A percentile compares a stretch with the other conserved stretches of the same genome.
Evolutionary conservation across 805 yeast species (phyloP).

Genomic region (Ogataea angusta): DNA sequence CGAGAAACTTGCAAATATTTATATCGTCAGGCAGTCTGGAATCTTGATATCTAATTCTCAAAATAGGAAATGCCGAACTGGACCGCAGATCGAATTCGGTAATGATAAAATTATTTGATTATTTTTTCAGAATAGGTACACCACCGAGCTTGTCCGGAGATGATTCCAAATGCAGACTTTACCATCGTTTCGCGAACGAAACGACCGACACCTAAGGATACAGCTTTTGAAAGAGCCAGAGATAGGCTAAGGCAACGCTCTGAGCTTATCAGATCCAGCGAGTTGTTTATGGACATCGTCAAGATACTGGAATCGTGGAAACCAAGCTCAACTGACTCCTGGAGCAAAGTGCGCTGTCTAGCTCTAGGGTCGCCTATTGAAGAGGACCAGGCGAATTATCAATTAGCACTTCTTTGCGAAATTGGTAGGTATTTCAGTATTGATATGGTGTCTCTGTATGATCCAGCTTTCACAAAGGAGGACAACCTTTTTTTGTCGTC

Average conservation of each 20-base stretch:
- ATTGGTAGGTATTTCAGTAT: conserved; percentile 14
- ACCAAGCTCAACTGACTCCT: background rate
- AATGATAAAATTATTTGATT: background rate
- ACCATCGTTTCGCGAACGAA: background rate
- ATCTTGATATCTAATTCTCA: background rate
- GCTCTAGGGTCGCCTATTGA: conserved; percentile 29
- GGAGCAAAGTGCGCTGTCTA: conserved; percentile 26
- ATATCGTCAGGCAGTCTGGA: too few relatives aligned
- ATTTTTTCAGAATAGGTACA: background rate
- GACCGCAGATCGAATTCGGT: background rate
- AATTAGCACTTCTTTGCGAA: conserved; percentile 25
- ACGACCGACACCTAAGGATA: background rate
- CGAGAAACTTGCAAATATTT: too few relatives aligned
- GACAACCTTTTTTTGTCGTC: conserved; percentile 23
- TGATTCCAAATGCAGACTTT: conserved; percentile 1
- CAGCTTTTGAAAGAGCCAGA: background rate
- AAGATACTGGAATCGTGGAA: conserved; percentile 1
- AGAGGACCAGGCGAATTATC: conserved; percentile 28
- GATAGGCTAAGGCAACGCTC: background rate
- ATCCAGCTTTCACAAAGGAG: conserved; percentile 28
- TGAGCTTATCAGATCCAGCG: background rate
- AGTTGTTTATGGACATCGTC: background rate
- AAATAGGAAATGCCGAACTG: conserved; percentile 2
- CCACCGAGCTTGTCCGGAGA: conserved; percentile 3
- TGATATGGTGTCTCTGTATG: conserved; percentile 26